phyloP scores from a whole-genome alignment of 805 yeast genomes.

The Pichia californica region DNA sequence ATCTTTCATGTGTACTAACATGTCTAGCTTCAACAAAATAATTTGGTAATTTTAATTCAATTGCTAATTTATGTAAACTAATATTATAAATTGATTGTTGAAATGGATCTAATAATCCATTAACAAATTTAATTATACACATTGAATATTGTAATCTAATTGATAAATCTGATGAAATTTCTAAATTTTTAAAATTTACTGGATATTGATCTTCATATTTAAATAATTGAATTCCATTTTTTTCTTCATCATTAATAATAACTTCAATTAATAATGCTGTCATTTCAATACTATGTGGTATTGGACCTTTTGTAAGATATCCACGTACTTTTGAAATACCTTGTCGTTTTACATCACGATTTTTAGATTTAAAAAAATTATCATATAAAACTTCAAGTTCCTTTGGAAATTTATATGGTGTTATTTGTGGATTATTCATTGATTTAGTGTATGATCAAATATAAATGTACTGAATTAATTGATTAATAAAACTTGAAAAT shows the following conservation, averaged over 20 bases:
- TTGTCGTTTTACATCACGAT: constrained; percentile 29
- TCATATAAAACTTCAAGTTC: constrained; percentile 42
- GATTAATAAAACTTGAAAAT: too few relatives aligned
- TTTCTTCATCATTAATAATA: constrained; percentile 33
- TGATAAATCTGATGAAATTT: constrained; percentile 20
- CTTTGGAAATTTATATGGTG: constrained; percentile 30
- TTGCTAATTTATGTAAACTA: constrained; percentile 72
- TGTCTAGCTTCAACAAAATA: constrained; percentile 88
- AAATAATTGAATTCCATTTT: constrained; percentile 4
- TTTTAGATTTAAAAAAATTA: constrained; percentile 40
- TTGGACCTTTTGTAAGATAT: constrained; percentile 49
- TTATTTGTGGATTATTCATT: constrained; percentile 24
- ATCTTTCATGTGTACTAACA: constrained; percentile 79
- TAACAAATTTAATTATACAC: constrained; percentile 80
- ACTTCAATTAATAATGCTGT: constrained; percentile 56
- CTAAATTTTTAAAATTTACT: not conserved
- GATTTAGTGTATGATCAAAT: not conserved
- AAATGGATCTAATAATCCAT: constrained; percentile 81
- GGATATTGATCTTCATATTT: constrained; percentile 1
- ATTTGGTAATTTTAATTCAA: constrained; percentile 59
- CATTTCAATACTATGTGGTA: constrained; percentile 69
- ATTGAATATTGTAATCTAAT: constrained; percentile 56
- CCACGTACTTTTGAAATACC: constrained; percentile 51
- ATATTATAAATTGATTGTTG: constrained; percentile 76
- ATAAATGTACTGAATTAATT: too few relatives aligned